phyloP scores from a whole-genome alignment of 306 rosid genomes.

The Lathyrus aphaca region DNA sequence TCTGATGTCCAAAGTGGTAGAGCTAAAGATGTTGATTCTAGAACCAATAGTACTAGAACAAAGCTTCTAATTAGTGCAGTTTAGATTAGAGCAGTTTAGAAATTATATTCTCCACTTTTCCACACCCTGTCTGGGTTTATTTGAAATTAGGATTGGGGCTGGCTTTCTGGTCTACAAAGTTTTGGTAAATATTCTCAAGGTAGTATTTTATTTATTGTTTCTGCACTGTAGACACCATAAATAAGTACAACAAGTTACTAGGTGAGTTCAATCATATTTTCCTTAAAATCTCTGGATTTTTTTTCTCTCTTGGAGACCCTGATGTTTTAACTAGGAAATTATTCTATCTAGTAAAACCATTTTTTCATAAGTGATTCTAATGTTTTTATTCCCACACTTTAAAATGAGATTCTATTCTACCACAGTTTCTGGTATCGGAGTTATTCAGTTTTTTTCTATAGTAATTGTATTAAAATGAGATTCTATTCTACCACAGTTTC shows the following conservation, averaged over 20 bases:
- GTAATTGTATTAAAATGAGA: neutral
- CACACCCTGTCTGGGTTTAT: constrained; percentile 39
- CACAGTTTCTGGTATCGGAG: neutral
- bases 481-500: neutral
- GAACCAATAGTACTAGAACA: constrained; percentile 58
- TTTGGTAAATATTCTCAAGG: constrained; percentile 35
- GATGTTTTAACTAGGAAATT: neutral
- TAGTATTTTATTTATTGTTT: constrained; percentile 32
- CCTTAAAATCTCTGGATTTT: neutral
- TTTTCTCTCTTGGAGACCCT: neutral
- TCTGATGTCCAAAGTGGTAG: constrained; percentile 46
- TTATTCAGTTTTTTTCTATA: too few relatives aligned
- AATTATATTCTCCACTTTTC: constrained; percentile 40
- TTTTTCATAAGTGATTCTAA: neutral
- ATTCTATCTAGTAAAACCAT: neutral
- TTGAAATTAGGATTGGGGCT: constrained; percentile 44
- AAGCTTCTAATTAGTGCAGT: constrained; percentile 72
- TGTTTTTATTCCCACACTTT: neutral
- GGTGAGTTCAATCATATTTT: neutral
- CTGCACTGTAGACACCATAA: constrained; percentile 21
- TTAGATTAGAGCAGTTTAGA: constrained; percentile 58
- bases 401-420: neutral
- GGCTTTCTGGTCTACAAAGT: constrained; percentile 46
- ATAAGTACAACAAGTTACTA: neutral
- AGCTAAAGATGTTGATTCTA: constrained; percentile 56